Conservation (phyloP, 805 yeast genomes). For the Metschnikowia colocasiae region DNA sequence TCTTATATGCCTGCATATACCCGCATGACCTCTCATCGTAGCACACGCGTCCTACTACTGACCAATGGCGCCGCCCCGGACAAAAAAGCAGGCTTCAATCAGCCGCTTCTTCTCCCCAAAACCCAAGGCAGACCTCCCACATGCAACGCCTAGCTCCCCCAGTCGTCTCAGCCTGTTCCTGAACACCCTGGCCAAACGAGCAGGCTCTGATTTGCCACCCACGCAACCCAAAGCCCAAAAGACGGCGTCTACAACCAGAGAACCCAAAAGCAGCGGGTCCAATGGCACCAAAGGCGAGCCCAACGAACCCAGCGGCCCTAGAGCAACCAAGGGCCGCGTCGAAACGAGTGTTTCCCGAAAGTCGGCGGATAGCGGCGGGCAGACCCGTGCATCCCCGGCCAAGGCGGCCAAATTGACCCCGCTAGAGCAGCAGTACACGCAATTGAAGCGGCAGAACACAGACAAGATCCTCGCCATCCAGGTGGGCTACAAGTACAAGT, state of each 20-base stretch:
- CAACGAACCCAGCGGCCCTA: too few relatives aligned
- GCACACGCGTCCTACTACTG: background rate
- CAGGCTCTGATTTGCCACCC: background rate
- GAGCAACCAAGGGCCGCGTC: too few relatives aligned
- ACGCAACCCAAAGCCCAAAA: background rate
- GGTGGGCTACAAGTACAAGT: conserved; percentile 88
- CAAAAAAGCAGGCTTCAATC: conserved; percentile 15
- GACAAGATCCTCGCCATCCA: conserved; percentile 79
- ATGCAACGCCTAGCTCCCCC: background rate
- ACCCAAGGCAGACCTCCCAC: background rate
- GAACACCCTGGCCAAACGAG: background rate
- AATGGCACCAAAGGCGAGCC: too few relatives aligned
- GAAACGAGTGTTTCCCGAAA: too few relatives aligned
- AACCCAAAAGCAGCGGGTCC: too few relatives aligned
- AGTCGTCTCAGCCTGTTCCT: background rate
- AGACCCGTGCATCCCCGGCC: background rate
- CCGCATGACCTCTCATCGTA: background rate
- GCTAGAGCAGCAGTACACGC: conserved; percentile 70
- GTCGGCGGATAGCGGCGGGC: too few relatives aligned
- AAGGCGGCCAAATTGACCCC: conserved; percentile 47
- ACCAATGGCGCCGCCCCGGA: background rate
- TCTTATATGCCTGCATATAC: background rate
- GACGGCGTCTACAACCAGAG: background rate
- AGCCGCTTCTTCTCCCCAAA: conserved; percentile 16
- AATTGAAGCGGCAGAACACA: conserved; percentile 53